Conservation (phyloP, 2,329 filamentous ascomycete genomes). For the Passalora sequoiae region DNA sequence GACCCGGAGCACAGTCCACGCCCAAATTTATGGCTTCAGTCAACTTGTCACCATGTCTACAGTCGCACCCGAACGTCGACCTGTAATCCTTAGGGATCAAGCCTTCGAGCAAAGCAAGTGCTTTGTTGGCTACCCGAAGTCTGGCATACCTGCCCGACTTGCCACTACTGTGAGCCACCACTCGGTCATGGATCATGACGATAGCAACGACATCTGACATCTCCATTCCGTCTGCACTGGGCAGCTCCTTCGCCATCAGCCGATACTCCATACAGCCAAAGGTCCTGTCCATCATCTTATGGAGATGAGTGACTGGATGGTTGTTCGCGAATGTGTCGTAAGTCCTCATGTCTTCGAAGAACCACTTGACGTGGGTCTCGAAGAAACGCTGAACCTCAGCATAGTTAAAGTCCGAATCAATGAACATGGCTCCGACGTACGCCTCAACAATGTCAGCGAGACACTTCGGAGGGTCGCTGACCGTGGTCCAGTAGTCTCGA, state of each 20-base stretch:
- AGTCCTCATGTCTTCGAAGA: conserved; percentile 77
- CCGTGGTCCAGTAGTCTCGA: conserved; percentile 64
- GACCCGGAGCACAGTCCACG: conserved; percentile 4
- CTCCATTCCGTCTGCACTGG: conserved; percentile 44
- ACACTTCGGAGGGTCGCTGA: conserved; percentile 64
- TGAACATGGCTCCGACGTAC: conserved; percentile 83
- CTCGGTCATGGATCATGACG: conserved; percentile 67
- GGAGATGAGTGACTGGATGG: conserved; percentile 69
- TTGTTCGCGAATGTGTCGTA: conserved; percentile 85
- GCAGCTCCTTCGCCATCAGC: conserved; percentile 49
- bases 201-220: conserved; percentile 57
- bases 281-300: conserved; percentile 57
- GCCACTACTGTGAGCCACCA: conserved; percentile 60
- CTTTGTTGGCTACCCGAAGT: conserved; percentile 57
- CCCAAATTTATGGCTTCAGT: conserved; percentile 1
- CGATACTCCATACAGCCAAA: conserved; percentile 63
- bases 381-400: conserved; percentile 71
- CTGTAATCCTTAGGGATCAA: conserved; percentile 56
- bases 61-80: conserved; percentile 59
- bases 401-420: conserved; percentile 80
- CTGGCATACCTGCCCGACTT: conserved; percentile 68
- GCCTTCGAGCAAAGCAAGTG: conserved; percentile 48
- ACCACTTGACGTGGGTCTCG: conserved; percentile 64
- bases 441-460: conserved; percentile 86
- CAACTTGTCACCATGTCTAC: conserved; percentile 33